phyloP scores from a whole-genome alignment of 108 stramenopile species.

The Cyclotella kingstonii region DNA sequence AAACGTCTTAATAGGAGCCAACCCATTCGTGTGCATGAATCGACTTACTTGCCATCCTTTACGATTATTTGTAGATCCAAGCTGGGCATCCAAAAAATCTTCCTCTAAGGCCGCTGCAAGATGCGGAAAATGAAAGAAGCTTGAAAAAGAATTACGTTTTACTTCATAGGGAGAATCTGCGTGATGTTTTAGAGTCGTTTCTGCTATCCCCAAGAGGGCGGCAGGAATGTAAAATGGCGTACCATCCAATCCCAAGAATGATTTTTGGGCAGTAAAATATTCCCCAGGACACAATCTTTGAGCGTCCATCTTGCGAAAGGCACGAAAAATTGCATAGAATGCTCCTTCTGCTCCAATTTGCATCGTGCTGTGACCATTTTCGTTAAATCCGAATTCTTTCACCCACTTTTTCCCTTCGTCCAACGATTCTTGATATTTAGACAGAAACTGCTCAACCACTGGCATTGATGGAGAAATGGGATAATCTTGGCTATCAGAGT shows the following conservation, averaged over 20 bases:
- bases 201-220: conserved; percentile 28
- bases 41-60: conserved; percentile 72
- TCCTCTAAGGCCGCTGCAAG: conserved; percentile 64
- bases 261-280: neutral
- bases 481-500: too few relatives aligned
- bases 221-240: conserved; percentile 61
- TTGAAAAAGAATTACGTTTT: conserved; percentile 39
- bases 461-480: conserved; percentile 11
- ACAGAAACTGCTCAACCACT: conserved; percentile 16
- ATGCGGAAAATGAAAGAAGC: conserved; percentile 64
- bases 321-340: conserved; percentile 66
- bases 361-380: conserved; percentile 2
- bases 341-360: conserved; percentile 31
- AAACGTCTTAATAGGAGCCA: too few relatives aligned
- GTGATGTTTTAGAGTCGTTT: conserved; percentile 13
- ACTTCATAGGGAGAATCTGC: too few relatives aligned
- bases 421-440: conserved; percentile 15
- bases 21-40: too few relatives aligned
- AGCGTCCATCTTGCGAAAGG: conserved; percentile 45
- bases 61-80: conserved; percentile 77
- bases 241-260: conserved; percentile 52
- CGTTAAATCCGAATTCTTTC: conserved; percentile 55
- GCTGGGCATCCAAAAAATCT: conserved; percentile 80
- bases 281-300: too few relatives aligned
- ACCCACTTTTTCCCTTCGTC: conserved; percentile 51